Evolutionary conservation across 768 basidiomycete genomes (phyloP), one percentile per base, ranked within the genome.

Genomic region (Mycena rebaudengoi): DNA sequence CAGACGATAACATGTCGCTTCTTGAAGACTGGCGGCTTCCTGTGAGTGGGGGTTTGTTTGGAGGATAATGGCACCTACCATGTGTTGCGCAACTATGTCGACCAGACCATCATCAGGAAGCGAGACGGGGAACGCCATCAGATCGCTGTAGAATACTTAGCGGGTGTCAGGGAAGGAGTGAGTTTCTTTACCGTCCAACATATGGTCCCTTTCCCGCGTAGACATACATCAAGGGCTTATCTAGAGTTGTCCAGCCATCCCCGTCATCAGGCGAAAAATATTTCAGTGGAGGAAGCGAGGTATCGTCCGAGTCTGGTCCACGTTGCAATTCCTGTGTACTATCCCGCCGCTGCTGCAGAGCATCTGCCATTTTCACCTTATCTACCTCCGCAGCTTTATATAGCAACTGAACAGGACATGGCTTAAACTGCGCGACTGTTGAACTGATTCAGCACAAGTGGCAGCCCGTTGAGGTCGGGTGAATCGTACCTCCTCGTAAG

Each of bases 171-270:
- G 29, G 13, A 63, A n/a, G 8, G 11, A 16, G 16, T 25, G 14
- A 1, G 12, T 25, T 20, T 46, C 64, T 79, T 58, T 69, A 89
- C 90, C 87, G 81, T 54, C 82, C 84, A 40, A 91, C 89, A 75
- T 86, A 93, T 6, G 93, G 91, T 20, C 91, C 90, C 75, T 93
- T 90, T 6, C 94, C 93, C 7, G 89, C 91, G 71, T 86, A 91
- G 37, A 92, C 76, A 75, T 85, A 94, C 13, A 90, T 68, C 25
- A 93, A 73, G 13, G 91, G 89, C 59, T 88, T 83, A 33, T 91
- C 85, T 64, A 92, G 85, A 32, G 80, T 85, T 41, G 86, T 83
- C 94, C 94, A 94, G n/a, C 84, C 85, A 2, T 88, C 88, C n/a
- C n/a, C n/a, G 21, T 75, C 74, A 35, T 84, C 79, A 4, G 82